Evolutionary conservation across 345 rosid species (phyloP).

Genomic region (Abelmoschus esculentus): DNA sequence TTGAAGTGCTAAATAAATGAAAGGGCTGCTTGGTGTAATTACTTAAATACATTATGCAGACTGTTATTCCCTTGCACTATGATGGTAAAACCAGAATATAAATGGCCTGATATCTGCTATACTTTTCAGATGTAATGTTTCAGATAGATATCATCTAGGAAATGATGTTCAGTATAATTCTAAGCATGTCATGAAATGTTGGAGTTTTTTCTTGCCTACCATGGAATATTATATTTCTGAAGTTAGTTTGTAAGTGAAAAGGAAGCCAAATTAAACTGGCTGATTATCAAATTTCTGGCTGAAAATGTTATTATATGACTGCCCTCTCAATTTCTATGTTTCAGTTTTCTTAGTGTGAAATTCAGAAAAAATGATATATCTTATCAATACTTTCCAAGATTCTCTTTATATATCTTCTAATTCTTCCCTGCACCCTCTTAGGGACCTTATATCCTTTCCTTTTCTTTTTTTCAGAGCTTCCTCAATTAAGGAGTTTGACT

Average conservation of each 20-base stretch:
- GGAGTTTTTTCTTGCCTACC: not conserved
- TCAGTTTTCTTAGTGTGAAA: not conserved
- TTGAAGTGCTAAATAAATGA: not conserved
- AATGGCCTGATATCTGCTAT: not conserved
- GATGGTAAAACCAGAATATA: not conserved
- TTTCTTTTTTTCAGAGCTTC: slow-evolving; percentile 50
- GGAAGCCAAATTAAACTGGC: not conserved
- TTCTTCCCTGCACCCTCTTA: not conserved
- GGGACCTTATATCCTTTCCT: slow-evolving; percentile 12
- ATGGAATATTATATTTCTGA: not conserved
- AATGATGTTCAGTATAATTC: not conserved
- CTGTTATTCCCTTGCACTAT: not conserved
- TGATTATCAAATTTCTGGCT: not conserved
- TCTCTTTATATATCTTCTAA: not conserved
- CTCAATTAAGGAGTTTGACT: slow-evolving; percentile 72
- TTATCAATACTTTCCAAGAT: not conserved
- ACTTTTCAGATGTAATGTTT: not conserved
- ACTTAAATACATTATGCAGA: not conserved
- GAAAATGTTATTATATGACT: not conserved
- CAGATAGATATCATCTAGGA: not conserved
- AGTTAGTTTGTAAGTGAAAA: not conserved
- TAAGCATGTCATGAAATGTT: not conserved
- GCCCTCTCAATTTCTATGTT: too few relatives aligned
- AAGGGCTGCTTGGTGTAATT: not conserved
- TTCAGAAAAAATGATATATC: not conserved